Conservation (phyloP, 2,329 filamentous ascomycete genomes). For the Huntiella savannae region DNA sequence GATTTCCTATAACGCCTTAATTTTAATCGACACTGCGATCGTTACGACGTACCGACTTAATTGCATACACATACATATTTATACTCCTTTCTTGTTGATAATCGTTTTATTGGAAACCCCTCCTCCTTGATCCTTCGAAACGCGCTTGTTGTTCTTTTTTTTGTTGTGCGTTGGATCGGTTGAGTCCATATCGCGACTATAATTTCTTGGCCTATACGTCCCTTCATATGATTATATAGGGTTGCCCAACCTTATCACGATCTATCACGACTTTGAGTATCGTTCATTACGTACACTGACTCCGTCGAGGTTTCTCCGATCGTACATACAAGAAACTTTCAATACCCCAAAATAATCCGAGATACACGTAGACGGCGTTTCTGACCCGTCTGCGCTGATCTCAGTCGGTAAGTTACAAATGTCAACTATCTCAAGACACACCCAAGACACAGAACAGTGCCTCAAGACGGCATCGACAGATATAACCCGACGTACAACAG, state of each 20-base stretch:
- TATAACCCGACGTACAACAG: no score
- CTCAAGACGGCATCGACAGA: no score
- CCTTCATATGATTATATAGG: background rate
- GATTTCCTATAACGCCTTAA: no score
- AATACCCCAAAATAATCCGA: conserved; percentile 16
- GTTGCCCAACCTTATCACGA: background rate
- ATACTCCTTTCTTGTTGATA: no score
- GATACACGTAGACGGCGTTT: conserved; percentile 41
- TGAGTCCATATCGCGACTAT: background rate
- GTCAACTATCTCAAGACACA: no score
- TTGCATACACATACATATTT: no score
- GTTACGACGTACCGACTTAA: no score
- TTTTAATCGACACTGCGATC: no score
- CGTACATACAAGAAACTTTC: background rate
- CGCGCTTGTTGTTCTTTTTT: conserved; percentile 4
- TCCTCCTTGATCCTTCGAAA: background rate
- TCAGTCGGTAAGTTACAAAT: conserved; percentile 27
- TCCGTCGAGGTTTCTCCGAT: background rate
- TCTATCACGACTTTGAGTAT: no score
- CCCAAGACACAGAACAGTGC: no score
- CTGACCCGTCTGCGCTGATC: conserved; percentile 43
- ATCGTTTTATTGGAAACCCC: no score
- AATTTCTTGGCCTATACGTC: background rate
- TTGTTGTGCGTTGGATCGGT: background rate
- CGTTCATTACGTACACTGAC: background rate